Evolutionary conservation across 192 early-diverging fungal genomes (phyloP), one percentile per base, ranked within the genome.

Genomic region (Coemansia sp.): DNA sequence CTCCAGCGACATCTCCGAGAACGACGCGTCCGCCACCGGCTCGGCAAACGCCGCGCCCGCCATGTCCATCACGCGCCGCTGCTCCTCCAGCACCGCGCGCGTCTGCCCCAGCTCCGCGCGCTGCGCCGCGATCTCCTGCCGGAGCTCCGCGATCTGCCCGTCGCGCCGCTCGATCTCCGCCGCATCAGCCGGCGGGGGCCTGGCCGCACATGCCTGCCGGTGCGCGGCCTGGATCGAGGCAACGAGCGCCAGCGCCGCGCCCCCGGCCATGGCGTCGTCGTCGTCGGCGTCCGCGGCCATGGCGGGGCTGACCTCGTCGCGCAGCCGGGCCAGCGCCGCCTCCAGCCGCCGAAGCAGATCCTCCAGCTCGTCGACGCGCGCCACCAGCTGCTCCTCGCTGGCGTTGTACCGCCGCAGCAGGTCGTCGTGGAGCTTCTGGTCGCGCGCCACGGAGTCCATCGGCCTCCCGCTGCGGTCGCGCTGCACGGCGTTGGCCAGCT

Each of bases 81-180:
- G 75, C 45, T 73, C 76, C 39, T 71, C 77, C 35, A 78, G 37
- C 3, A 85, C 48, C 33, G 52, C 61, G 52, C 68, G 65, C 57
- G 59, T 64, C 50, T 76, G 53, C 41, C 42, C 69, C n/a, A 81
- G 38, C 34, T 73, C 70, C 0, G 26, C 25, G 18, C 69, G 59
- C n/a, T 78, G 68, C 43, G 43, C 36, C 9, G 39, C 64, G 0
- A 83, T 63, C 21, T 74, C 62, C 16, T 60, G 36, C 37, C 75
- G 60, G 14, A 88, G 83, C 65, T 69, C 62, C 3, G 61, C 68
- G 25, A 91, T 86, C 11, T 73, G 82, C 47, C 55, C 18, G 38
- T 85, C 79, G 53, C 86, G 89, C 52, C 78, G 69, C 12, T 62
- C 69, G 41, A 85, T 62, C 48, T 86, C 84, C 13, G 33, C 9